Conservation (phyloP, 495 filamentous ascomycete genomes). For the Annulohypoxylon bovei region DNA sequence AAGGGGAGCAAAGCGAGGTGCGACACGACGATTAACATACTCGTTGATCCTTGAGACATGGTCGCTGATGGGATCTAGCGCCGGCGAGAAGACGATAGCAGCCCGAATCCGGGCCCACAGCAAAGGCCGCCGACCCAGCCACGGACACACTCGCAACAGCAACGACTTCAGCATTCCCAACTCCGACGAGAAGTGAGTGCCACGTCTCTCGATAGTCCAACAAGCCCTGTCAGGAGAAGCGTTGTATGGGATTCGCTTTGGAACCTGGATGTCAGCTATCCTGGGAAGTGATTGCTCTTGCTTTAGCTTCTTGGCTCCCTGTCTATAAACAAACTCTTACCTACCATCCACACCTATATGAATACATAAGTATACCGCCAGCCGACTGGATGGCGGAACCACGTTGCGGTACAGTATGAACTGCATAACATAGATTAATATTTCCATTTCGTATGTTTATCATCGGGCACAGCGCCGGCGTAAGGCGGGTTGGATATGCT, state of each 20-base stretch:
- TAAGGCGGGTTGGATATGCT: conserved; percentile 8
- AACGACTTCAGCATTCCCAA: conserved; percentile 30
- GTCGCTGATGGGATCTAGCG: conserved; percentile 47
- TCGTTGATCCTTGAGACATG: conserved; percentile 46
- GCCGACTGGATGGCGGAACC: not conserved
- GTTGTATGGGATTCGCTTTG: conserved; percentile 67
- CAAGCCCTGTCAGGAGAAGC: conserved; percentile 53
- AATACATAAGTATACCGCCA: not conserved
- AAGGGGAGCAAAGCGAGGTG: conserved; percentile 47
- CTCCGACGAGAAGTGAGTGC: conserved; percentile 49
- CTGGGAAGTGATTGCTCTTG: conserved; percentile 39
- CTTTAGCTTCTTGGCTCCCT: not conserved
- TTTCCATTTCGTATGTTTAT: conserved; percentile 4
- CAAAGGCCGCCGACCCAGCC: conserved; percentile 31
- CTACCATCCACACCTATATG: not conserved
- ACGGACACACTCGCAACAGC: conserved; percentile 33
- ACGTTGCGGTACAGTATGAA: conserved; percentile 11
- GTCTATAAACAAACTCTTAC: not conserved
- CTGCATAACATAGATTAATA: conserved; percentile 22
- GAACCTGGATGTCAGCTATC: conserved; percentile 59
- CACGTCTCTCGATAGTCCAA: conserved; percentile 45
- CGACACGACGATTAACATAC: conserved; percentile 42
- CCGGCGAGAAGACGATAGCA: conserved; percentile 32
- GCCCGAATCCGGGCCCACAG: conserved; percentile 10
- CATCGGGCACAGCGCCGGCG: conserved; percentile 36